Base-by-base conservation (phyloP, 495 filamentous ascomycete species). In the Staphylotrichum longicolle region DNA sequence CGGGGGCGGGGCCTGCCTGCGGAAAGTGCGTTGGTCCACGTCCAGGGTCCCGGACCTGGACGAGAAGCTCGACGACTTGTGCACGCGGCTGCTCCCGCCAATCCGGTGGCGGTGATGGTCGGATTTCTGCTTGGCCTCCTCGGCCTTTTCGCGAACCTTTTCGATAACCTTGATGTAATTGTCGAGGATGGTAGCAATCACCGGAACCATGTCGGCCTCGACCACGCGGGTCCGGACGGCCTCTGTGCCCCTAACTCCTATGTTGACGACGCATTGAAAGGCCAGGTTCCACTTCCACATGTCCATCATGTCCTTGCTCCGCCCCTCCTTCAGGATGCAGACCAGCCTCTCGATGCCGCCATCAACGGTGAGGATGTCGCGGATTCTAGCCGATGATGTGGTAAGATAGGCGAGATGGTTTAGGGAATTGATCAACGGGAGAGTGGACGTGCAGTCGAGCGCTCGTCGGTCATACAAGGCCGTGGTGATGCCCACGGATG, bases 241-340 rank as follows among this genome's bases (percentile, higher is more conserved):
- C 75, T 98, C 94, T 5, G 94, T 96, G 58, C 94, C 94, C 58
- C 94, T 85, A 65, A 98, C 94, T 32, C 94, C 94, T 70, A 98
- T 97, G 73, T 98, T 98, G 70, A 98, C 92, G 37, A 97, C 93
- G 73, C 95, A 98, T 70, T 98, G 94, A 70, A 98, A 97, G 47
- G 94, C 94, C 55, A 98, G 82, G 70, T 96, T 98, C 94, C 94
- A 98, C 79, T 98, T 98, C 95, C 94, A 98, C 89, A 95, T 95
- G 70, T 96, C 93, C 93, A 97, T 96, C 86, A 96, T 85, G 73
- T 98, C 92, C 78, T 91, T 91, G 71, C 90, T 96, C 72, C 92
- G 83, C 63, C 94, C 94, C 74, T 94, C 89, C 77, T 98, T 98
- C 70, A 98, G 84, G 72, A 98, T 97, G 82, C 91, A 96, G 71